Base-by-base conservation (phyloP, 1,139 yeast species). In the Williopsis jadinii region DNA sequence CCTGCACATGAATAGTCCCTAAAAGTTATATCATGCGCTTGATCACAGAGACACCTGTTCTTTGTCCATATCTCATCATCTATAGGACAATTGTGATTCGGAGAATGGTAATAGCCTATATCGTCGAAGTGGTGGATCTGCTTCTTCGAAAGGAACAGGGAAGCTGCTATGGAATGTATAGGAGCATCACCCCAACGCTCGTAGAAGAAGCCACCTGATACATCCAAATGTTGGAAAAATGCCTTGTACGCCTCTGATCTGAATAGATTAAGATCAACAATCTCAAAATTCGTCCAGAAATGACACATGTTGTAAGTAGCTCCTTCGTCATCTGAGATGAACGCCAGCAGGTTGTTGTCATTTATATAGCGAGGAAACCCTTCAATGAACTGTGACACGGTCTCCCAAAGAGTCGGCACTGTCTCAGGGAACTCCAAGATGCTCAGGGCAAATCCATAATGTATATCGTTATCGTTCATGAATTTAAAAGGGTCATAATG, bases 171-270 rank as follows among this genome's bases (percentile, higher is more conserved):
- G 12, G 83, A 74, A 48, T 77, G 77, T 30, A 78, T 66, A n/a
- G 84, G 84, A 3, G 84, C 84, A 60, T 78, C 84, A 24, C 84
- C 84, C 84, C 84, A 78, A 51, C 84, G 63, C 59, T 78, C 83
- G 56, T 78, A 78, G 59, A 75, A 78, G 58, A 78, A 77, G 3
- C 84, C 84, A 49, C 79, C 78, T 11, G 71, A 67, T 41, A 62
- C 55, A 57, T 76, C 81, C 49, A 76, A 66, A 54, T 61, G 62
- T 30, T 71, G 69, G 52, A 73, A 77, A 50, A 67, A 72, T 40
- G 66, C 62, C 38, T 52, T 54, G 56, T 77, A 77, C 24, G 74
- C 74, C 34, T 71, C 67, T 14, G 70, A 59, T 55, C 83, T 63
- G 67, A 77, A 73, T 44, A 77, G 62, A 50, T 73, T 66, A 56